Percentiles rank a stretch among this genome's conserved stretches.
These are phyloP conservation scores for Lactarius pseudohatsudake DNA, from an alignment of 768 basidiomycete genomes.

Conservation along the genomic window DNA sequence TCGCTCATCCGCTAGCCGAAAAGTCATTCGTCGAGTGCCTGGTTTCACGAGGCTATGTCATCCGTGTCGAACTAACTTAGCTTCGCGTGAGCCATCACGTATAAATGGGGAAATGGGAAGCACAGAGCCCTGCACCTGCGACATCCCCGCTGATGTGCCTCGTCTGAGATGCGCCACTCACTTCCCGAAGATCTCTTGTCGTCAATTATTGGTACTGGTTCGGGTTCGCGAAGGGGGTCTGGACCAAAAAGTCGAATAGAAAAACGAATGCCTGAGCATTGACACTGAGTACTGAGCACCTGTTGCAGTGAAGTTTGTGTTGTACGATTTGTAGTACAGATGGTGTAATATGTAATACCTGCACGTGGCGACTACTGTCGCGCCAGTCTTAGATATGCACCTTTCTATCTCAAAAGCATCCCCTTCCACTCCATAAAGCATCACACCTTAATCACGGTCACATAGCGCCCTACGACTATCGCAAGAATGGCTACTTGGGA, in stretches of 20 bases:
- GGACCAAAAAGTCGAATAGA: conserved; percentile 23
- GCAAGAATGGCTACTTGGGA: conserved; percentile 36
- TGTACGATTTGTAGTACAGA: background rate
- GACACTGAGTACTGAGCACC: conserved; percentile 6
- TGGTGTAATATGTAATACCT: no score
- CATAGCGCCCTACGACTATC: background rate
- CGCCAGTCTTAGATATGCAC: background rate
- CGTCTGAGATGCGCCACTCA: background rate
- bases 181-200: conserved; percentile 10
- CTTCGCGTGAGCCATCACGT: background rate
- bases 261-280: conserved; percentile 32
- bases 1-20: no score
- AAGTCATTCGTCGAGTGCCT: no score
- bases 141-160: no score
- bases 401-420: background rate
- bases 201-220: conserved; percentile 1
- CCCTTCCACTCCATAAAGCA: background rate
- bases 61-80: background rate
- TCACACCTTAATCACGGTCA: background rate
- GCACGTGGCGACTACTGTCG: conserved; percentile 2
- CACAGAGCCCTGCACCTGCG: background rate
- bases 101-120: conserved; percentile 10
- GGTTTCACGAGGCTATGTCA: background rate
- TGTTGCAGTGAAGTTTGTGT: background rate
- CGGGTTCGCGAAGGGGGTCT: conserved; percentile 6